Evolutionary conservation across 2,329 filamentous ascomycete species (phyloP).

Genomic region (Aspergillus floridensis): DNA sequence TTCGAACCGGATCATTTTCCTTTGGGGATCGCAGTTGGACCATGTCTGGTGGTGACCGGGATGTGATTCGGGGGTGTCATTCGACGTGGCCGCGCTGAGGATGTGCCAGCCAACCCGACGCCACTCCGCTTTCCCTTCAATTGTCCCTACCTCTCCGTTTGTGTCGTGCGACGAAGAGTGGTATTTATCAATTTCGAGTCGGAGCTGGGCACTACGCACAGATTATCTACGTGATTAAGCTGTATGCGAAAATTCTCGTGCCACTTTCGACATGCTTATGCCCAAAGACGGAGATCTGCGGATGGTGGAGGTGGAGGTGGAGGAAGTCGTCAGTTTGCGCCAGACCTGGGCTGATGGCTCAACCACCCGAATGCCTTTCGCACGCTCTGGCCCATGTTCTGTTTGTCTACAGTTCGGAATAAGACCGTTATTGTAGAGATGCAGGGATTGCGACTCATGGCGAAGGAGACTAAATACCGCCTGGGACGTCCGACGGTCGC

Average conservation of each 20-base stretch:
- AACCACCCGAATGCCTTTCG: background rate
- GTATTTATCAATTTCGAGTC: background rate
- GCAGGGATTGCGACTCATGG: slow-evolving; percentile 1
- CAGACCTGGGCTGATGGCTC: background rate
- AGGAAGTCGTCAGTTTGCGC: slow-evolving; percentile 12
- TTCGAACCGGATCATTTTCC: background rate
- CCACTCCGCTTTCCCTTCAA: slow-evolving; percentile 13
- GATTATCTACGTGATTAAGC: background rate
- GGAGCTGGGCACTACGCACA: no score
- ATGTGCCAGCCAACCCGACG: slow-evolving; percentile 23
- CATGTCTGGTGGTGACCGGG: slow-evolving; percentile 15
- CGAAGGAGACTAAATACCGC: background rate
- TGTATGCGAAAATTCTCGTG: background rate
- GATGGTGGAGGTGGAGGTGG: background rate
- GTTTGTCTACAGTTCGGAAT: background rate
- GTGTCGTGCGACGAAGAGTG: background rate
- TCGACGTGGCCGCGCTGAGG: slow-evolving; percentile 34
- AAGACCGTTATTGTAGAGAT: background rate
- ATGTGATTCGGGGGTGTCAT: slow-evolving; percentile 23
- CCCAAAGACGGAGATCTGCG: slow-evolving; percentile 5
- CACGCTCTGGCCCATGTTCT: background rate
- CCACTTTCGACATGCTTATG: background rate
- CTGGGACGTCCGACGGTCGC: background rate
- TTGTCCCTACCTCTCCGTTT: slow-evolving; percentile 3
- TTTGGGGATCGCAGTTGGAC: slow-evolving; percentile 1